Evolutionary conservation across 2,329 filamentous ascomycete genomes (phyloP).

Genomic region (Cryphonectria nitschkei): DNA sequence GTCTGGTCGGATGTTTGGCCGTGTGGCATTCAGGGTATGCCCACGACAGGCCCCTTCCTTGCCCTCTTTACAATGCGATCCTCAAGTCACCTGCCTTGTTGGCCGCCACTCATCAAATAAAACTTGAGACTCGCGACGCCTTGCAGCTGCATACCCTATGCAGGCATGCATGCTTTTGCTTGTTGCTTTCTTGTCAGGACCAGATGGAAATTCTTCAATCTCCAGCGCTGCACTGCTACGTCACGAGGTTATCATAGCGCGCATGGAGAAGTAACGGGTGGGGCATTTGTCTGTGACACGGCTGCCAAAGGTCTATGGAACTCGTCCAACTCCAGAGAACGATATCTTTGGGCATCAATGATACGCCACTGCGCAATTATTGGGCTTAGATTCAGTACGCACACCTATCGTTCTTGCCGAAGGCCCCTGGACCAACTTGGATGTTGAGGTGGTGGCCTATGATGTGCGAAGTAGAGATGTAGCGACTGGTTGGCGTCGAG

Average conservation of each 20-base stretch:
- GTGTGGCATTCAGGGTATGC: neutral
- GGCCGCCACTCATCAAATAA: conserved; percentile 1
- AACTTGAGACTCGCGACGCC: neutral
- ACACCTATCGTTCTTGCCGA: neutral
- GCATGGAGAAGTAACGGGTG: neutral
- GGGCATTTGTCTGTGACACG: neutral
- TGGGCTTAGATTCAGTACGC: neutral
- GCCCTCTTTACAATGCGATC: neutral
- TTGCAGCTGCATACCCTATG: neutral
- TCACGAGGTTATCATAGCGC: neutral
- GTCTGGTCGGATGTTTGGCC: neutral
- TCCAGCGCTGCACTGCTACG: neutral
- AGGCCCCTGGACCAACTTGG: neutral
- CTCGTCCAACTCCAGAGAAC: neutral
- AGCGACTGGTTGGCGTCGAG: neutral
- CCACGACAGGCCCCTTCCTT: neutral
- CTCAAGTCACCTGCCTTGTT: neutral
- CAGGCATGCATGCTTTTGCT: neutral
- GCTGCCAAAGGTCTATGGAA: neutral
- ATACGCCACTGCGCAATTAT: neutral
- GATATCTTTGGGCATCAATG: neutral
- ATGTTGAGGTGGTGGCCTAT: neutral
- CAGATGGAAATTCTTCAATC: neutral
- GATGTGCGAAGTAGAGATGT: neutral
- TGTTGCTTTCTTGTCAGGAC: neutral